Evolutionary conservation across 805 yeast genomes (phyloP).

Genomic region (Wickerhamomyces strasburgensis): DNA sequence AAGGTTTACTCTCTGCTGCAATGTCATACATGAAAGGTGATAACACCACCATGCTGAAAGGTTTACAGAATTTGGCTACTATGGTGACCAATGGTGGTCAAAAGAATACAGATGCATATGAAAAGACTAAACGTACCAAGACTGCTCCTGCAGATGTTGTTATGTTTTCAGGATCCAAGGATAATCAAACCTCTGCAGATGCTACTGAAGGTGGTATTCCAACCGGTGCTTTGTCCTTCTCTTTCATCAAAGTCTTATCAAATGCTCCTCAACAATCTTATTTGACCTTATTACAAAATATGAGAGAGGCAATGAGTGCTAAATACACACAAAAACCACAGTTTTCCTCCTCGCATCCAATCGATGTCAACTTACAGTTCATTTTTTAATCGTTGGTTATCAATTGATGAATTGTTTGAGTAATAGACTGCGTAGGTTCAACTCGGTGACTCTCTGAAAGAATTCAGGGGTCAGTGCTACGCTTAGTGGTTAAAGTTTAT

Average conservation of each 20-base stretch:
- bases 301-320: slow-evolving; percentile 55
- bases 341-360: slow-evolving; percentile 75
- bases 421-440: no score
- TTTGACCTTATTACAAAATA: slow-evolving; percentile 61
- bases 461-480: no score
- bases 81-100: slow-evolving; percentile 35
- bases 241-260: slow-evolving; percentile 61
- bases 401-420: no score
- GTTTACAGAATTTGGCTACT: slow-evolving; percentile 38
- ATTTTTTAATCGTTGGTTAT: slow-evolving; percentile 26
- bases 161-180: slow-evolving; percentile 77
- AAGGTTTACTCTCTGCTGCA: slow-evolving; percentile 56
- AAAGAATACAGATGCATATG: slow-evolving; percentile 31
- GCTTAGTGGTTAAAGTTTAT: no score
- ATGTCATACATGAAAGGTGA: slow-evolving; percentile 60
- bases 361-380: slow-evolving; percentile 54
- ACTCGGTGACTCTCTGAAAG: no score
- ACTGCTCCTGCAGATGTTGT: slow-evolving; percentile 75
- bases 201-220: slow-evolving; percentile 64
- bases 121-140: slow-evolving; percentile 48
- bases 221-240: slow-evolving; percentile 84
- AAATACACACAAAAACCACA: slow-evolving; percentile 83
- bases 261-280: slow-evolving; percentile 64
- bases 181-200: slow-evolving; percentile 80
- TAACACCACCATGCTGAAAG: slow-evolving; percentile 35